Conservation (phyloP, 1,284 basidiomycete species). For the Apiotrichum veenhuisii region DNA sequence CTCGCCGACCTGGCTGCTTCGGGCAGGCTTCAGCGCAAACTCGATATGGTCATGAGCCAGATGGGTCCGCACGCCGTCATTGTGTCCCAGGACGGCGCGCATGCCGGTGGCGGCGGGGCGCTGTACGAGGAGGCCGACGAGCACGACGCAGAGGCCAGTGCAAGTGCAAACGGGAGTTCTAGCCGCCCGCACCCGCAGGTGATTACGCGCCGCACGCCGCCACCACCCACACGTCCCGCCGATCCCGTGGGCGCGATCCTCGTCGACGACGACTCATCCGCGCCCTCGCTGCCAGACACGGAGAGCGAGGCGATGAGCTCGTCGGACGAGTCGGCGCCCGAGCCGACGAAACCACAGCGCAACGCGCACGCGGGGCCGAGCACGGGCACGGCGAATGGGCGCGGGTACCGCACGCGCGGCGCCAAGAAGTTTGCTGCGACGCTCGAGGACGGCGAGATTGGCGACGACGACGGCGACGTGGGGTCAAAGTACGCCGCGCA, state of each 20-base stretch:
- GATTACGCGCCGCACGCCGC: background rate
- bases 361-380: background rate
- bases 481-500: background rate
- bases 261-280: background rate
- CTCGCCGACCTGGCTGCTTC: slow-evolving; percentile 3
- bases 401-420: too few species aligned
- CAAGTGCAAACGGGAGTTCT: too few species aligned
- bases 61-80: background rate
- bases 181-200: background rate
- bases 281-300: background rate
- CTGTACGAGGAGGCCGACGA: background rate
- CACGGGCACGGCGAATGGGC: too few species aligned
- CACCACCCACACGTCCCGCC: background rate
- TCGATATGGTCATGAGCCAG: background rate
- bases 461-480: background rate
- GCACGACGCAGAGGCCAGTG: too few species aligned
- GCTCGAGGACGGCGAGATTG: background rate
- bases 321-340: background rate
- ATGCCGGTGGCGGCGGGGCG: background rate
- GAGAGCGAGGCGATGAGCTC: background rate
- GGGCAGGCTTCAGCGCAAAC: background rate
- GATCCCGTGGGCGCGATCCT: background rate
- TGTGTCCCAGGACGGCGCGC: background rate
- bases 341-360: background rate
- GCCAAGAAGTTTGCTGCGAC: too few species aligned